Evolutionary conservation across 78 protist genomes (phyloP).

Genomic region (Chrysochromulina parva): DNA sequence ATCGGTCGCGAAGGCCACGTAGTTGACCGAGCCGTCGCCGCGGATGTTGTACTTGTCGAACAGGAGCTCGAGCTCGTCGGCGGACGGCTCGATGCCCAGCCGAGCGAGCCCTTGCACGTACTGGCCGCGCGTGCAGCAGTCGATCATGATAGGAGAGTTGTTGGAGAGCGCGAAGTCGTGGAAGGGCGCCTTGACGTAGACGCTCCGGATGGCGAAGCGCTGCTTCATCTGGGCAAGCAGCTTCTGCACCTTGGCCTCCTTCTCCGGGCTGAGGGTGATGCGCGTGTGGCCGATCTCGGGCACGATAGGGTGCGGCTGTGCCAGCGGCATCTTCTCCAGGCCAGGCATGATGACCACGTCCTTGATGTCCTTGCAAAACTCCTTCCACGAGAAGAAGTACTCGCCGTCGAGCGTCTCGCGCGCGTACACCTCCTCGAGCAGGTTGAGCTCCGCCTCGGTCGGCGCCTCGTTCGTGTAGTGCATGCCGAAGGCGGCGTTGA

Average conservation of each 20-base stretch:
- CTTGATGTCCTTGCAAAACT: not conserved
- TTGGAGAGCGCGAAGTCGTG: not conserved
- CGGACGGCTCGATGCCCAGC: not conserved
- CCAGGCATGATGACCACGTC: not conserved
- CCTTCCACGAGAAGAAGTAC: not conserved
- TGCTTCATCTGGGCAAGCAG: not conserved
- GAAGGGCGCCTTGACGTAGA: not conserved
- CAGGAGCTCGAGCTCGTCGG: not conserved
- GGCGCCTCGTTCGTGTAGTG: not conserved
- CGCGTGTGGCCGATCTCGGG: not conserved
- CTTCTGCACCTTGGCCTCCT: not conserved
- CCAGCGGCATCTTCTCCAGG: not conserved
- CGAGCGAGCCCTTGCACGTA: not conserved
- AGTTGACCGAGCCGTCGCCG: not conserved
- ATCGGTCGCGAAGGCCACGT: not conserved
- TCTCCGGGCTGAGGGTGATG: not conserved
- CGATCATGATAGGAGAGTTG: not conserved
- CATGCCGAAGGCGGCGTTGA: not conserved
- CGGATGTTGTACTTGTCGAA: not conserved
- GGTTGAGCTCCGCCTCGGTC: not conserved
- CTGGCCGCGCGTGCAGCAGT: not conserved
- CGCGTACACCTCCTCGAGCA: not conserved
- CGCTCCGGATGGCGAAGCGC: not conserved
- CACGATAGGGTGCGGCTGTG: not conserved
- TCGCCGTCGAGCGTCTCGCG: not conserved